Base-by-base conservation (phyloP, 208 protist genomes). In the Porcisia deanei region DNA sequence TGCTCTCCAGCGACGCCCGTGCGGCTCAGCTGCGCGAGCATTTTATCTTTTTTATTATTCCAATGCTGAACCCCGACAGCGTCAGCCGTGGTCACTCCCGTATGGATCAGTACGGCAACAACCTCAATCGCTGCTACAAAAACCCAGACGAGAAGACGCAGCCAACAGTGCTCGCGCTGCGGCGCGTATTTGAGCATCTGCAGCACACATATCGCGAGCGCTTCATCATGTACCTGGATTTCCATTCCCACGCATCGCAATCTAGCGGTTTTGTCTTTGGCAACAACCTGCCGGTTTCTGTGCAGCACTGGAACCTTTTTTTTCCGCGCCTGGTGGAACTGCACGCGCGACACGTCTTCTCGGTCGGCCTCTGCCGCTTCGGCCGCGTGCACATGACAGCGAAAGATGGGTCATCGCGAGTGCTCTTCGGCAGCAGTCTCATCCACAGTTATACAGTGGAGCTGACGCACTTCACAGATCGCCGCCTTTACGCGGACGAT, bases 81-180 rank as follows among this genome's bases (percentile, higher is more conserved):
- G 94, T 98, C 57, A 86, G 85, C 25, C 87, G 92, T n/a, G 97
- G 97, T n/a, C 90, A 98, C 87, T 97, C 92, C 37, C 91, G 97
- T 20, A 81, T 96, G 12, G 97, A 98, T 71, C 89, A 94, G 68
- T 91, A 82, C 61, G 97, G 96, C 22, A 85, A 90, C 83, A 98
- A 99, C 83, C 83, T 99, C 53, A 99, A 99, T 80, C 92, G 97
- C 12, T 97, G 88, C 88, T 99, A 99, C 85, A 91, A 93, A 73
- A 73, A 90, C 68, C 94, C 95, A 1, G 85, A 93, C 45, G 78
- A 88, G 52, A 65, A 73, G 52, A 84, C 80, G 54, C 89, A 97
- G 67, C 97, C 96, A 5, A 94, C 92, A 34, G 89, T 98, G 45
- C 83, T 82, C 63, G 90, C 93, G n/a, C 73, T 98, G 30, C 86